Evolutionary conservation across 305 asterid species (phyloP).

Genomic region (Fraxinus xanthoxyloides): DNA sequence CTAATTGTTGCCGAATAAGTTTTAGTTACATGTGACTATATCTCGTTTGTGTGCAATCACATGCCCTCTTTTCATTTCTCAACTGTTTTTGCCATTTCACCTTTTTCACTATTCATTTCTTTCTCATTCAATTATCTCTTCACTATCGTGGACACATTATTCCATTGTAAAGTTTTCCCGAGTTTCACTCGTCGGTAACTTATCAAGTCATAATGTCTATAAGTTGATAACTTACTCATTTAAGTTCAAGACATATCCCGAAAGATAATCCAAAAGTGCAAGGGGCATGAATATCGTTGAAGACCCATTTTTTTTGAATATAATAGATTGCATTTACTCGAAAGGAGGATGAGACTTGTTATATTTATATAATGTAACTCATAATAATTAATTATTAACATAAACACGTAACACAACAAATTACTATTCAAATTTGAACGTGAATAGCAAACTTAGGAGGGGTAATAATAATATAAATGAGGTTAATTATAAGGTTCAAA

Average conservation of each 20-base stretch:
- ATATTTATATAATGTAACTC: not conserved
- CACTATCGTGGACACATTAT: not conserved
- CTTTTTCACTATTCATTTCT: not conserved
- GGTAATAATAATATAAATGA: slow-evolving; percentile 28
- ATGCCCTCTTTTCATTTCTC: slow-evolving; percentile 23
- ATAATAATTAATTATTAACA: not conserved
- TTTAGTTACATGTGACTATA: slow-evolving; percentile 28
- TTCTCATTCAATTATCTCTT: not conserved
- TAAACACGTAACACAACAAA: slow-evolving; percentile 10
- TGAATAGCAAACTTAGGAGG: not conserved
- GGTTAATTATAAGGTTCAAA: slow-evolving; percentile 32
- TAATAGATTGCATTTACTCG: not conserved
- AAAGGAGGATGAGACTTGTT: not conserved
- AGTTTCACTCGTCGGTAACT: too few species aligned
- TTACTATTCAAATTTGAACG: slow-evolving; percentile 16
- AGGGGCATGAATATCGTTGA: too few species aligned
- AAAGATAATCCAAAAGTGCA: too few species aligned
- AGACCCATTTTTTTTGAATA: too few species aligned
- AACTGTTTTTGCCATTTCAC: slow-evolving; percentile 6
- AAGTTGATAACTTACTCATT: too few species aligned
- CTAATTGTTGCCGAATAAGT: slow-evolving; percentile 32
- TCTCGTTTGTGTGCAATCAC: slow-evolving; percentile 21
- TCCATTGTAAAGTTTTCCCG: not conserved
- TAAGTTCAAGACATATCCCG: too few species aligned
- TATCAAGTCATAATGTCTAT: too few species aligned